These are phyloP conservation scores for Pseudopithomyces chartarum DNA, from an alignment of 2,329 filamentous ascomycete genomes.

Conservation along the genomic window DNA sequence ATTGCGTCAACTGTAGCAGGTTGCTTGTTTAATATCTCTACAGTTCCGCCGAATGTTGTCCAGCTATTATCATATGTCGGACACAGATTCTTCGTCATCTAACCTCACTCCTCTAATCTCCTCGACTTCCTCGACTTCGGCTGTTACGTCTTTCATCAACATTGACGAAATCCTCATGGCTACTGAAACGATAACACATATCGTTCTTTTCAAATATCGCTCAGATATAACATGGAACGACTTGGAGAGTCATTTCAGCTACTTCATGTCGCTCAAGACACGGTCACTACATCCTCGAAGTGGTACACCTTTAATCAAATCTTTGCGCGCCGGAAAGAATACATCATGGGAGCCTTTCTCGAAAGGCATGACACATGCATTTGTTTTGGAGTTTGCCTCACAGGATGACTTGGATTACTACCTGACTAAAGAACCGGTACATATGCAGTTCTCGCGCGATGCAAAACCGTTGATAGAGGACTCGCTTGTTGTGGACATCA, in stretches of 20 bases:
- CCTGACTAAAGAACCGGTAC: slow-evolving; percentile 36
- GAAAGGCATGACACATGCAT: slow-evolving; percentile 44
- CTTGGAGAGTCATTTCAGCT: slow-evolving; percentile 37
- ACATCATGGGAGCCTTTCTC: slow-evolving; percentile 37
- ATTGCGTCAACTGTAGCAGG: not conserved
- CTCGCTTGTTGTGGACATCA: slow-evolving; percentile 39
- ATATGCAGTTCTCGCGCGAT: slow-evolving; percentile 32
- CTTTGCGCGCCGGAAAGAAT: slow-evolving; percentile 41
- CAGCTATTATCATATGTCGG: not conserved
- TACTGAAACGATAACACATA: slow-evolving; percentile 35
- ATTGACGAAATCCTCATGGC: not conserved
- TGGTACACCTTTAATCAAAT: slow-evolving; percentile 37
- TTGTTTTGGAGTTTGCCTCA: slow-evolving; percentile 40
- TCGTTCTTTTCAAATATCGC: slow-evolving; percentile 43
- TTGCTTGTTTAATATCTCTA: not conserved
- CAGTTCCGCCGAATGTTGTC: too few species aligned
- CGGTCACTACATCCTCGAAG: slow-evolving; percentile 30
- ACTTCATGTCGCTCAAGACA: slow-evolving; percentile 32
- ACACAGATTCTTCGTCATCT: not conserved
- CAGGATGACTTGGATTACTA: slow-evolving; percentile 44
- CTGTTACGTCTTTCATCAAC: not conserved
- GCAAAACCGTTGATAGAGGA: slow-evolving; percentile 40
- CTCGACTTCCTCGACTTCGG: not conserved
- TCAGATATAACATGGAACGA: slow-evolving; percentile 37
- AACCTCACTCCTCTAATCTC: not conserved